Evolutionary conservation across 768 basidiomycete species (phyloP).

Genomic region (Kwoniella sp.): DNA sequence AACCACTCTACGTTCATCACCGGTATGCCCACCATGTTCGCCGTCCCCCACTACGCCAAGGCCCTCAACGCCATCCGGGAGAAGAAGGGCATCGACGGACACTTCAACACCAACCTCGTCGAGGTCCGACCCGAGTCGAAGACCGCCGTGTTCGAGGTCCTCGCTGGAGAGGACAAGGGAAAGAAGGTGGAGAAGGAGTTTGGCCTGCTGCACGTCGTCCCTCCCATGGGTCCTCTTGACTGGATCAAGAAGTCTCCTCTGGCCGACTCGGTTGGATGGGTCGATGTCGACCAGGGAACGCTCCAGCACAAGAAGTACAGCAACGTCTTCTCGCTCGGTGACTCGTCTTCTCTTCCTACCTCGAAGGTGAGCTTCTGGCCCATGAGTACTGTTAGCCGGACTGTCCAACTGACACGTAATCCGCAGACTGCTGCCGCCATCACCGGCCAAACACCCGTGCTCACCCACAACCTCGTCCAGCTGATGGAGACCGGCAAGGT

Average conservation of each 20-base stretch:
- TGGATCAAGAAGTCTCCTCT: conserved; percentile 56
- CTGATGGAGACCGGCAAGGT: conserved; percentile 69
- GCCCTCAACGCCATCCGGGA: conserved; percentile 72
- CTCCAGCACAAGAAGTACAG: conserved; percentile 76
- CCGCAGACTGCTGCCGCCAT: conserved; percentile 79
- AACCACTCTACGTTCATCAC: conserved; percentile 73
- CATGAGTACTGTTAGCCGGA: background rate
- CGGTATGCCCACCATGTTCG: conserved; percentile 93
- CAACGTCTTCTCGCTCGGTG: conserved; percentile 89
- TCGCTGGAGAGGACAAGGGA: conserved; percentile 58
- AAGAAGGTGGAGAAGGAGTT: conserved; percentile 66
- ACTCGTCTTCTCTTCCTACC: conserved; percentile 84
- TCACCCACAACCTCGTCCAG: conserved; percentile 80
- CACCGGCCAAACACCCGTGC: conserved; percentile 81
- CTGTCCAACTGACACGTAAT: background rate
- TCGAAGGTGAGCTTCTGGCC: conserved; percentile 58
- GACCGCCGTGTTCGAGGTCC: conserved; percentile 77
- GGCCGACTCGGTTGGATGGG: conserved; percentile 79
- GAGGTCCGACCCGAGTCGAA: conserved; percentile 66
- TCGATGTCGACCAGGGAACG: conserved; percentile 74
- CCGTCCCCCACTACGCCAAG: conserved; percentile 91
- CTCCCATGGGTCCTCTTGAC: conserved; percentile 86
- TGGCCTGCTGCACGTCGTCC: conserved; percentile 75
- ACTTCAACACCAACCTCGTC: conserved; percentile 78
- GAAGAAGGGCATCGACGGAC: conserved; percentile 71